These are phyloP conservation scores for Rhodomyrtus psidioides DNA, from an alignment of 441 rosid species.

Conservation along the genomic window DNA sequence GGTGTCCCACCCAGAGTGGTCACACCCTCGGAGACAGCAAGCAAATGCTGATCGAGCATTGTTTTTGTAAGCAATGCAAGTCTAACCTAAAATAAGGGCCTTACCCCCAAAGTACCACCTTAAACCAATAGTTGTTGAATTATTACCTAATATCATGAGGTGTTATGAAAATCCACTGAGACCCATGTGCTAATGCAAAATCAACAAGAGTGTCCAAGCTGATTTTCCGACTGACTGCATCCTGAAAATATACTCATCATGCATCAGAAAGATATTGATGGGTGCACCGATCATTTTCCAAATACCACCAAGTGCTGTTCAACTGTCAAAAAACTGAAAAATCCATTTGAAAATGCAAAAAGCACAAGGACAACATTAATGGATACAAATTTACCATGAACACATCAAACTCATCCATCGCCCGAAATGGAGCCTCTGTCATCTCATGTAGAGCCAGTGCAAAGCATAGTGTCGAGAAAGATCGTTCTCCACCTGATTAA, in stretches of 20 bases:
- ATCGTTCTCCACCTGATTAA: constrained; percentile 85
- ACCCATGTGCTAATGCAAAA: constrained; percentile 77
- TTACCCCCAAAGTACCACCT: background rate
- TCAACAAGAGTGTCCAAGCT: constrained; percentile 86
- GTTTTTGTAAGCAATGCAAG: background rate
- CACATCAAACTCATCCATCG: constrained; percentile 99
- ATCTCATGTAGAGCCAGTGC: constrained; percentile 87
- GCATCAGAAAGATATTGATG: background rate
- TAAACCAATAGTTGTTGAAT: background rate
- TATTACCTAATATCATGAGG: constrained; percentile 92
- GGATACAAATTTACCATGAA: constrained; percentile 57
- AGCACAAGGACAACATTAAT: background rate
- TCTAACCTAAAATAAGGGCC: background rate
- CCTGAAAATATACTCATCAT: constrained; percentile 37
- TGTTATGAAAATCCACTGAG: constrained; percentile 96
- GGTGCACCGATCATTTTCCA: background rate
- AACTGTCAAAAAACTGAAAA: background rate
- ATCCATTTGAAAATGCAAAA: background rate
- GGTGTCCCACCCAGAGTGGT: background rate
- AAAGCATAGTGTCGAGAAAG: constrained; percentile 97
- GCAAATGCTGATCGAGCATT: background rate
- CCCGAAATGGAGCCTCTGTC: constrained; percentile 96
- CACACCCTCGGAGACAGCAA: background rate
- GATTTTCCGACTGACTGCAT: constrained; percentile 93
- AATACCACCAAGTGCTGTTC: background rate